Evolutionary conservation across 345 rosid genomes (phyloP), one percentile per base, ranked within the genome.

Genomic region (Toxicodendron radicans): DNA sequence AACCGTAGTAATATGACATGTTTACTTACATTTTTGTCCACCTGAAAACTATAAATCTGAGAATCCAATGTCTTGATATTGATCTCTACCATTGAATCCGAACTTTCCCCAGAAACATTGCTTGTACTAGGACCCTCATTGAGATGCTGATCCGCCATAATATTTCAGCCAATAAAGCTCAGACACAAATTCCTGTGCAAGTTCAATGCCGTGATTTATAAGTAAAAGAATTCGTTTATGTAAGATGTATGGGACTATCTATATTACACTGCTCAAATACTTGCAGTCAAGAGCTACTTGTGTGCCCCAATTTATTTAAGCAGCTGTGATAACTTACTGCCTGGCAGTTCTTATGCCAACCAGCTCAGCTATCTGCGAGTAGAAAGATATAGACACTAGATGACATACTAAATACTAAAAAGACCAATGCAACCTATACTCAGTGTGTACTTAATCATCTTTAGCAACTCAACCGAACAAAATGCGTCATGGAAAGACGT

Each of bases 61-160:
- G 99, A 95, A 73, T 93, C 97, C 53, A 93, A 75, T 10, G 99
- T 95, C 88, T 93, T 95, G 79, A 93, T 78, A 78, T 88, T 92
- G 70, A 95, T 84, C 90, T 90, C 90, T 43, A 95, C 71, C 68
- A 72, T 76, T 76, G 92, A 78, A 73, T 89, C 87, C 4, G 90
- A 85, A 71, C 79, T 77, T 58, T 84, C 88, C 21, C 83, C 91
- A 23, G 89, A 66, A 60, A 41, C 72, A 79, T 66, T 81, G 80
- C 80, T 80, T 75, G 81, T 76, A 78, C 86, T 82, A 14, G 95
- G 82, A 79, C 91, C 84, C 76, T 85, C 89, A 71, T 79, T 75
- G 17, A 74, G 57, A 52, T 78, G 52, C 67, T 83, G 88, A 70
- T 89, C 89, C 14, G 83, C 98, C 99, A 95, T 93, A 75, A 75